Conservation (phyloP, 768 basidiomycete species). For the Strobilomyces dryophilus region DNA sequence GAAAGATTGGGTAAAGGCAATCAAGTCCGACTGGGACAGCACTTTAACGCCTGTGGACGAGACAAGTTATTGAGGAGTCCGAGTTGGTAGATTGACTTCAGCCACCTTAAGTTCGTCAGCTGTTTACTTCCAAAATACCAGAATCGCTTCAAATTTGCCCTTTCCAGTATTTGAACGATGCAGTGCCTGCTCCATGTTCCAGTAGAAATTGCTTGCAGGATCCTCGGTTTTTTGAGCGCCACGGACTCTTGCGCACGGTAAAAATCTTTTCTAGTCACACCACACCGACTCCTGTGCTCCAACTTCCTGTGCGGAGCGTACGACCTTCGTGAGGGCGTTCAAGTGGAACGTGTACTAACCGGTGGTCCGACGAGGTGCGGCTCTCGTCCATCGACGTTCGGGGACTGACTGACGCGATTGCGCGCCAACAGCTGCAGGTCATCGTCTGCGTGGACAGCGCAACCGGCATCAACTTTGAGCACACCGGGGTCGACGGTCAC, state of each 20-base stretch:
- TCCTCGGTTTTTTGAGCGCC: too few relatives aligned
- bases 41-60: too few relatives aligned
- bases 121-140: too few relatives aligned
- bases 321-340: slow-evolving; percentile 74
- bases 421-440: slow-evolving; percentile 72
- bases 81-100: too few relatives aligned
- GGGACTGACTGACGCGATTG: not conserved
- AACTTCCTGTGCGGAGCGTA: slow-evolving; percentile 96
- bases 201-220: too few relatives aligned
- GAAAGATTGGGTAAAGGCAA: slow-evolving; percentile 9
- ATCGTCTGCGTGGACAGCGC: slow-evolving; percentile 92
- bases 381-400: not conserved
- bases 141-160: too few relatives aligned
- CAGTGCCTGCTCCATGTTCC: too few relatives aligned
- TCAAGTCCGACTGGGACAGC: slow-evolving; percentile 17
- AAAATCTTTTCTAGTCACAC: too few relatives aligned
- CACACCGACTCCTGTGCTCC: slow-evolving; percentile 74
- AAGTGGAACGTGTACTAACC: slow-evolving; percentile 95
- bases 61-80: too few relatives aligned
- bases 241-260: too few relatives aligned
- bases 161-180: too few relatives aligned
- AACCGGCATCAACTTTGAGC: slow-evolving; percentile 98
- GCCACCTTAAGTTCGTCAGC: too few relatives aligned
- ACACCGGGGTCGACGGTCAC: slow-evolving; percentile 96
- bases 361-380: slow-evolving; percentile 89